Base-by-base conservation (phyloP, 169 alveolate genomes). In the Plasmodium knowlesi region DNA sequence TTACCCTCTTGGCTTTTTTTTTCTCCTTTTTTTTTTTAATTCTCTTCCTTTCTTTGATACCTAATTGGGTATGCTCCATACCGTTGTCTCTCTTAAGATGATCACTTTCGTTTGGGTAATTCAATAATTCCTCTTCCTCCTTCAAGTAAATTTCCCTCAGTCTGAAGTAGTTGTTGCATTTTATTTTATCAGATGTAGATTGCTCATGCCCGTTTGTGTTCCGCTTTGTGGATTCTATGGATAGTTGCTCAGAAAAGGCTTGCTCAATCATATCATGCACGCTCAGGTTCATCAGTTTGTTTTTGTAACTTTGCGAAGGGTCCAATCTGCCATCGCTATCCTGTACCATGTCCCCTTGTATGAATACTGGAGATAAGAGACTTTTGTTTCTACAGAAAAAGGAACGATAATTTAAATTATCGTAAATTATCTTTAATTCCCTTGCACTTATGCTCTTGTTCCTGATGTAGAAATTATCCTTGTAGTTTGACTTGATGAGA, bases 361-460 rank as follows among this genome's bases (percentile, higher is more conserved):
- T 22, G 43, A 79, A 89, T 3, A 89, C 83, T 19, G 94, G 94
- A 9, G 94, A 89, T 25, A 89, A 14, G 5, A 79, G 53, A 67
- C 90, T 89, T 89, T 89, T 89, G 50, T 89, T 79, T 89, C 82
- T 89, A 19, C 90, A 54, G 43, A 89, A 89, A 67, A 89, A 89
- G 16, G 94, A 89, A 61, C 94, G 37, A 78, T 89, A 89, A 41
- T 89, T 89, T 22, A 89, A 79, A 41, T 89, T 80, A n/a, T 89
- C 94, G 61, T 89, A 89, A 19, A 89, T 89, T 3, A 43, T 80
- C 79, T 89, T 89, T 50, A 89, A 67, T 37, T 89, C 90, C 19
- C 25, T 25, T 32, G 90, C 78, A 61, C 57, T 71, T 1, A 78
- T 41, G 70, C 28, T 41, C 82, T 89, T 89, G 22, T 89, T 89